phyloP scores from a whole-genome alignment of 331 rosid species.

The Erythrophleum ivorense region DNA sequence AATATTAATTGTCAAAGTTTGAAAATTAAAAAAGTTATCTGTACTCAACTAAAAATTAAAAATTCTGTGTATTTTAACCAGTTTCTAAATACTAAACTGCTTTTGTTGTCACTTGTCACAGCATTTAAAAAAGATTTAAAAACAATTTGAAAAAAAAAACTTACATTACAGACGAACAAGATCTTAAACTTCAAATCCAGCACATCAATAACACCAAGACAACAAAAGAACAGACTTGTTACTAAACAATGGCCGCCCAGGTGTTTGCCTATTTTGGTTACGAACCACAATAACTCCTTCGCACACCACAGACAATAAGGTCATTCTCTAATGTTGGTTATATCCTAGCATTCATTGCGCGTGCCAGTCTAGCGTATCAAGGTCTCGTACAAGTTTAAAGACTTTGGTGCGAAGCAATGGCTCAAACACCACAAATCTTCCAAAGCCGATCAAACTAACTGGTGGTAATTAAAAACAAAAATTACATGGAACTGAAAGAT shows the following conservation, averaged over 20 bases:
- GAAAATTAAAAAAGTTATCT: too few relatives aligned
- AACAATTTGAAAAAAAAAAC: background rate
- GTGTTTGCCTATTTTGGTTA: too few relatives aligned
- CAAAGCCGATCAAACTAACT: background rate
- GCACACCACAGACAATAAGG: background rate
- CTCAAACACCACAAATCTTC: background rate
- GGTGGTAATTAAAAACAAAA: conserved; percentile 5
- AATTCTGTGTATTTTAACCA: background rate
- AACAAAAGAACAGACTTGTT: too few relatives aligned
- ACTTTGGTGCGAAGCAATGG: background rate
- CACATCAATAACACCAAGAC: background rate
- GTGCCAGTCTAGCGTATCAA: background rate
- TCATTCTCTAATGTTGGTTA: background rate
- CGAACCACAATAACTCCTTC: background rate
- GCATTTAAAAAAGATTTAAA: background rate
- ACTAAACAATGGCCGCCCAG: too few relatives aligned
- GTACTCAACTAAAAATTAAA: too few relatives aligned
- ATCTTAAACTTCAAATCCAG: background rate
- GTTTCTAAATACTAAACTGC: background rate
- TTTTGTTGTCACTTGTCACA: background rate
- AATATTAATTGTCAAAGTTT: too few relatives aligned
- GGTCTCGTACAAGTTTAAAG: background rate
- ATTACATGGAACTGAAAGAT: conserved; percentile 30
- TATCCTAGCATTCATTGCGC: background rate
- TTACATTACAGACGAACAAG: background rate